phyloP scores from a whole-genome alignment of 2,329 filamentous ascomycete genomes.

The Huntiella decipiens region DNA sequence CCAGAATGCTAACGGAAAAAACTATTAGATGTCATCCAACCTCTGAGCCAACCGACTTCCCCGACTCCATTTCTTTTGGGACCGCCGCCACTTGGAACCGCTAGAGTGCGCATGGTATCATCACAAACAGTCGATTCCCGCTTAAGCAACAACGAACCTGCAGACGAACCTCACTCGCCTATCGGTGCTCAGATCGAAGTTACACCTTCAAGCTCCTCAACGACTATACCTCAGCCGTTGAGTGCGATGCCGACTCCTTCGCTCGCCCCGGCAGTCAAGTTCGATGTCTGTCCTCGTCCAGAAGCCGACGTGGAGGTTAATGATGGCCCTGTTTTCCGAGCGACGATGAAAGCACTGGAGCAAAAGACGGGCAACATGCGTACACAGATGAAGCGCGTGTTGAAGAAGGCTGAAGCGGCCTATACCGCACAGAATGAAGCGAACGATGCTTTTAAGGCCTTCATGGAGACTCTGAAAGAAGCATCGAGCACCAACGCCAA shows the following conservation, averaged over 20 bases:
- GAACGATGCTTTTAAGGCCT: slow-evolving; percentile 67
- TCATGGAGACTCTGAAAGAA: slow-evolving; percentile 73
- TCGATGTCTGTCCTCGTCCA: slow-evolving; percentile 78
- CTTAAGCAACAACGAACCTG: slow-evolving; percentile 48
- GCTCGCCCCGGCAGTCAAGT: slow-evolving; percentile 37
- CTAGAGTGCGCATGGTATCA: slow-evolving; percentile 67
- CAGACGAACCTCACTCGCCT: slow-evolving; percentile 39
- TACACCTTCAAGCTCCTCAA: slow-evolving; percentile 7
- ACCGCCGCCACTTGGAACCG: slow-evolving; percentile 30
- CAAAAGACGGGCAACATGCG: slow-evolving; percentile 94
- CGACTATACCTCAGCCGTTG: slow-evolving; percentile 15
- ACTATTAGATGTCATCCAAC: slow-evolving; percentile 23
- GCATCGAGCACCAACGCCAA: slow-evolving; percentile 82
- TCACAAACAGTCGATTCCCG: slow-evolving; percentile 72
- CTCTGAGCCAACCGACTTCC: slow-evolving; percentile 40
- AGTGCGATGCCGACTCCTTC: not conserved
- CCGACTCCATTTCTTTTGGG: slow-evolving; percentile 54
- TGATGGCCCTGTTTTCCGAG: slow-evolving; percentile 86
- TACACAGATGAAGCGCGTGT: slow-evolving; percentile 81
- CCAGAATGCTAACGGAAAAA: too few species aligned
- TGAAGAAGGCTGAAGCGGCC: slow-evolving; percentile 84
- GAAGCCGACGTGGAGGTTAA: slow-evolving; percentile 75
- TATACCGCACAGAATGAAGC: slow-evolving; percentile 60
- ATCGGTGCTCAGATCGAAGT: slow-evolving; percentile 22
- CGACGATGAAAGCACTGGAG: slow-evolving; percentile 89